Base-by-base conservation (phyloP, 305 asterid genomes). In the Striga hermonthica region DNA sequence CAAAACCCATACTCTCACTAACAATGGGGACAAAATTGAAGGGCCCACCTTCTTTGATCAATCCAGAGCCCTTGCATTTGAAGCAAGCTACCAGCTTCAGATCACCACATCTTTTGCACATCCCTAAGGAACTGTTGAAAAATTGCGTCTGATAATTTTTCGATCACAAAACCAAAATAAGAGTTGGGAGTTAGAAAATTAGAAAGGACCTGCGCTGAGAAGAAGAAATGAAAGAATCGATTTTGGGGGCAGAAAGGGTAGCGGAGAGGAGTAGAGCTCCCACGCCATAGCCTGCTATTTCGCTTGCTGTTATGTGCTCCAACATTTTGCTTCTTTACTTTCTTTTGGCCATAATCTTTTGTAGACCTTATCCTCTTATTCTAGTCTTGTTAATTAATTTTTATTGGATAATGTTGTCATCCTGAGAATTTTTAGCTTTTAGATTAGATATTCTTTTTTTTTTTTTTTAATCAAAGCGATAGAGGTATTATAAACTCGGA, bases 21-120 rank as follows among this genome's bases (percentile, higher is more conserved):
- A 74, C 56, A 5, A 83, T 45, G 14, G 80, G 82, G 41, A 74
- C 65, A 28, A 85, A 75, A 72, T 7, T 66, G 80, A 89, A 82
- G 39, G 85, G 80, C 9, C 82, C 82, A 15, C 81, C 81, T 70
- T 74, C 63, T 73, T 57, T 81, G 57, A 85, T 74, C 7, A 82
- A 64, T 4, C 98, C 97, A 45, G 89, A 76, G 9, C 96, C 98
- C 66, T 68, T 84, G 74, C 97, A 92, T 8, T 62, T 83, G 59
- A 84, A 64, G 78, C 98, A 92, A 5, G 97, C 84, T 67, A 92
- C 79, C 70, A 82, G 63, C 78, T 78, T 85, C 73, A 89, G 15
- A 71, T 87, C 96, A 13, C 98, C 98, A 55, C 98, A 92, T 78
- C 75, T 89, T 82, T 82, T 82, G 79, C 98, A 92, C 94, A 92